Evolutionary conservation across 1,284 basidiomycete genomes (phyloP), one percentile per base, ranked within the genome.

Genomic region (Anthracocystis walkeri): DNA sequence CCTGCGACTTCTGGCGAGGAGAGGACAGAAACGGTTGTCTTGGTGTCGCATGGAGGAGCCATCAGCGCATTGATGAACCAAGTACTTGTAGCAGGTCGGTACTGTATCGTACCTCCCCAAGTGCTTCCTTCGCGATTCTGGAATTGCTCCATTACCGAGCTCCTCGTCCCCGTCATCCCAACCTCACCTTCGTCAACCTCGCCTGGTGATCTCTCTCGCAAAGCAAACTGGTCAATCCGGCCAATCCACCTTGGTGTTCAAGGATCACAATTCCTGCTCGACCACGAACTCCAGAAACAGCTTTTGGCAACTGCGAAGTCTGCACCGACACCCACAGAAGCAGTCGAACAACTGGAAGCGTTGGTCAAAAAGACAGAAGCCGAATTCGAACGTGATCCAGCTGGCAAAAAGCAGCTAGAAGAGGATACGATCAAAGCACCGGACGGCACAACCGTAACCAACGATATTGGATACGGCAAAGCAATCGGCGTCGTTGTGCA

Each of bases 71-170:
- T 84, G 46, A 68, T 82, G 46, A 78, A 77, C 46, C 59, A 73
- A n/a, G 77, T 83, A 25, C 58, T 83, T 1, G 41, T 81, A 0
- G 58, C 76, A 0, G 65, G 65, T 2, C 71, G 75, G 12, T 77
- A 82, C 58, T 69, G 58, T 21, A 46, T 58, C 33, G 48, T 75
- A 0, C 75, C 60, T 0, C 55, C 70, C 0, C 31, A 38, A 0
- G 64, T 79, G 2, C 20, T 49, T 6, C 81, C 77, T 1, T 66
- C 68, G 23, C 58, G 83, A 0, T 76, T 84, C 51, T 83, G 81
- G 81, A 84, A 84, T 51, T 84, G 83, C 60, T 78, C 74, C 41
- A 77, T 84, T 54, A 79, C 81, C 11, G 83, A 84, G 53, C 65
- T 83, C 3, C 50, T 71, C 55, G 41, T 68, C 7, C 78, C 75